Base-by-base conservation (phyloP, 2,329 filamentous ascomycete genomes). In the Penicillium sp. region DNA sequence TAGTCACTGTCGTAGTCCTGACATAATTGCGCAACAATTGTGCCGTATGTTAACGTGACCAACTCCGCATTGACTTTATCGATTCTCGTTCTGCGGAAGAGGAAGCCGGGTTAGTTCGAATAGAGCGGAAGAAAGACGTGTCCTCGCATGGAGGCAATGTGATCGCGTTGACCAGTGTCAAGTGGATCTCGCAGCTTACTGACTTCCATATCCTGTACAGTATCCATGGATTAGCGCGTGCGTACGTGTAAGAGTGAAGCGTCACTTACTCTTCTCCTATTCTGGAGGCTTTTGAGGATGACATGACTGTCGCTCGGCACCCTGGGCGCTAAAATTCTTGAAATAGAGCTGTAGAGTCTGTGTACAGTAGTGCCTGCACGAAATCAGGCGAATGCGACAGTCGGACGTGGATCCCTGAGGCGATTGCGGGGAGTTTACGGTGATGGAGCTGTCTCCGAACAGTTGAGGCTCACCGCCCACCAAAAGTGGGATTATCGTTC, bases 11-110 rank as follows among this genome's bases (percentile, higher is more conserved):
- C 92, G 75, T 94, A 96, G 81, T 99, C 95, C 77, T 94, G 94
- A 81, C 94, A 98, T 66, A 99, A 83, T 76, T 98, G 94, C 58
- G 92, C 91, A 58, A 99, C 95, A 63, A 99, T 96, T 24, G 95
- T 98, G 72, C 95, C 95, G 77, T 99, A 99, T 35, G 95, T 99
- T 70, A 99, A 85, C 47, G 93, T 97, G 54, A 99, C 94, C 61
- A 99, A 85, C 81, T 99, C 95, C 65, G 95, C 92, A 78, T 97
- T 97, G 81, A 98, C 92, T 79, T 98, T 98, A 79, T 98, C 94
- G 72, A 97, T 89, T 71, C 92, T 89, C 60, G 91, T 96, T 80
- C 94, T 98, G 75, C 5, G 39, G 46, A 57, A 56, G 14, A 18
- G 50, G 52, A 31, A 31, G 43, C 14, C 27, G 13, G 52, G 50